These are phyloP conservation scores for Neolentinus lepideus DNA, from an alignment of 1,284 basidiomycete genomes.

Conservation along the genomic window DNA sequence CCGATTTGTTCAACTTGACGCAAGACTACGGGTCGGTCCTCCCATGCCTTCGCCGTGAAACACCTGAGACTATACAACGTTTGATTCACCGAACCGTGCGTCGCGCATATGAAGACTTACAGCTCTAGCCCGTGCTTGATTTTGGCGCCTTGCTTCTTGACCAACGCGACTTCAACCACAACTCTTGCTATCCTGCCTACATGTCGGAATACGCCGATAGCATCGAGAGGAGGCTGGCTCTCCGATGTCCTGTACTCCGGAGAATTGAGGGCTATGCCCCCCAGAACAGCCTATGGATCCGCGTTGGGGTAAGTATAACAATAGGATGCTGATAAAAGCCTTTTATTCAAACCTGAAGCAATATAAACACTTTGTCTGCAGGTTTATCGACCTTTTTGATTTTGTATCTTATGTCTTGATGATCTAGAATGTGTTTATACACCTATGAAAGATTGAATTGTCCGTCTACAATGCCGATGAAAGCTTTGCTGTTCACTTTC, in stretches of 20 bases:
- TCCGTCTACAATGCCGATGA: not conserved
- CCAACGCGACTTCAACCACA: conserved; percentile 67
- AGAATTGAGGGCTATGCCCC: conserved; percentile 58
- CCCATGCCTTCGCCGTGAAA: conserved; percentile 77
- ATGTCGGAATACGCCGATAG: conserved; percentile 59
- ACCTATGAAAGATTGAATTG: conserved; percentile 29
- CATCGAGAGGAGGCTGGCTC: conserved; percentile 66
- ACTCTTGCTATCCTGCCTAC: conserved; percentile 61
- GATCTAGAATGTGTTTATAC: conserved; percentile 58
- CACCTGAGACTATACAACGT: conserved; percentile 51
- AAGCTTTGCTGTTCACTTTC: conserved; percentile 30
- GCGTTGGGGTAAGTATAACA: not conserved
- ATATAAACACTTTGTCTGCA: conserved; percentile 62
- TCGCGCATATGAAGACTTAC: conserved; percentile 29
- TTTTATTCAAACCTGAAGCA: conserved; percentile 58
- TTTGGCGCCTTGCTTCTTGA: conserved; percentile 51
- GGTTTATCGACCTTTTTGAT: conserved; percentile 61
- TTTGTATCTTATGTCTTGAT: conserved; percentile 67
- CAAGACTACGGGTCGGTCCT: conserved; percentile 72
- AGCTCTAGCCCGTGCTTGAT: conserved; percentile 67
- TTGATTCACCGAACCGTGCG: conserved; percentile 7
- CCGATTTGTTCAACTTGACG: conserved; percentile 78
- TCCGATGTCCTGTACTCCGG: conserved; percentile 63
- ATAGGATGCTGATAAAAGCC: conserved; percentile 2
- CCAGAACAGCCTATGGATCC: conserved; percentile 58